A percentile compares a stretch with the other conserved stretches of the same genome.
Conservation (phyloP, 768 basidiomycete genomes). For the Macrocybe gigantea region DNA sequence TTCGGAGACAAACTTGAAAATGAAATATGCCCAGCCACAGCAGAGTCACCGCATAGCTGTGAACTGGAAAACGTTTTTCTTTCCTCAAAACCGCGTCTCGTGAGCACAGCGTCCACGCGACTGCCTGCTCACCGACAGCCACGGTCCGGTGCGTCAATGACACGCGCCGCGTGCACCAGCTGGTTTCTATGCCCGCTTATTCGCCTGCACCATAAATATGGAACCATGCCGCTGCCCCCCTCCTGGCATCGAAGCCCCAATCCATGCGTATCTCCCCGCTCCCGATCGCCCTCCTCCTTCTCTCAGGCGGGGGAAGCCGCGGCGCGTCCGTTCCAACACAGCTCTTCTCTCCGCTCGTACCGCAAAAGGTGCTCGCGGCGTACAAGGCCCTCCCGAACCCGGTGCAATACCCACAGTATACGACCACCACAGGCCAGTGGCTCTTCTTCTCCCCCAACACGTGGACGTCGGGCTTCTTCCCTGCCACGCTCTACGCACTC, state of each 20-base stretch:
- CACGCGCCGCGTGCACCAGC: no score
- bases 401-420: constrained; percentile 55
- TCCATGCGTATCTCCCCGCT: not conserved
- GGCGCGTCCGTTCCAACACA: constrained; percentile 29
- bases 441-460: constrained; percentile 45
- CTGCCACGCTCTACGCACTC: constrained; percentile 52
- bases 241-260: not conserved
- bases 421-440: constrained; percentile 44
- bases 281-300: constrained; percentile 9
- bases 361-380: constrained; percentile 53
- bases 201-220: not conserved
- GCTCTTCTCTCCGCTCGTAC: constrained; percentile 54
- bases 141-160: no score
- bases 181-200: no score
- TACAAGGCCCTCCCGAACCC: constrained; percentile 39
- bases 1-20: no score
- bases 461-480: constrained; percentile 70
- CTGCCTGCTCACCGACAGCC: constrained; percentile 2
- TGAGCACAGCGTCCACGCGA: constrained; percentile 8
- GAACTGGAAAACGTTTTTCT: not conserved
- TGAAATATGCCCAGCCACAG: no score
- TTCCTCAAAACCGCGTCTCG: not conserved
- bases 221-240: not conserved
- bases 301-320: constrained; percentile 5
- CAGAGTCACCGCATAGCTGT: no score